A percentile compares a stretch with the other conserved stretches of the same genome.
Evolutionary conservation across 345 rosid species (phyloP).

Genomic region (Laguncularia racemosa): DNA sequence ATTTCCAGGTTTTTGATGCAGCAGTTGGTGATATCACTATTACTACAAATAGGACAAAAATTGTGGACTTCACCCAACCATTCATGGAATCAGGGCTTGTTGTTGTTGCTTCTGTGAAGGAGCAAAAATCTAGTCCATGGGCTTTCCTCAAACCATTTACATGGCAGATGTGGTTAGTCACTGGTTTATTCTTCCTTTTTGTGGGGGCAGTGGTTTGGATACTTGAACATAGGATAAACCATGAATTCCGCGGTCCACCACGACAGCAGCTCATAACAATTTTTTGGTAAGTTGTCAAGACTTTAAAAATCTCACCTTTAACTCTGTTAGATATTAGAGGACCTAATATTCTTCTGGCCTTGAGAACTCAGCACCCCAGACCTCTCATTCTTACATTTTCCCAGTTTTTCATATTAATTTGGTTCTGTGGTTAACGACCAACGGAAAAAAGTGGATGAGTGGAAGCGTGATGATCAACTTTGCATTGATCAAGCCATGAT

Average conservation of each 20-base stretch:
- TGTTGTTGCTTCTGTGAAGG: conserved; percentile 72
- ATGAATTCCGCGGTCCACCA: conserved; percentile 86
- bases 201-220: conserved; percentile 97
- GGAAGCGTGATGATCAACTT: too few species aligned
- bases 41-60: conserved; percentile 65
- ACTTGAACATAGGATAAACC: conserved; percentile 83
- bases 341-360: not conserved
- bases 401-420: too few species aligned
- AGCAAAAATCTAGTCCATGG: conserved; percentile 76
- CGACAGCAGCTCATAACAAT: conserved; percentile 70
- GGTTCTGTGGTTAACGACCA: too few species aligned
- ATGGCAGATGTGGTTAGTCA: conserved; percentile 78
- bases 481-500: too few species aligned
- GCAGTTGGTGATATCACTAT: conserved; percentile 79
- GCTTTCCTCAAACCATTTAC: conserved; percentile 93
- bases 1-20: conserved; percentile 61
- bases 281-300: conserved; percentile 54
- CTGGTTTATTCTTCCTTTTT: conserved; percentile 64
- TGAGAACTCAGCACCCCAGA: too few species aligned
- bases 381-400: too few species aligned
- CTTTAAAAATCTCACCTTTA: not conserved
- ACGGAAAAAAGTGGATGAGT: too few species aligned
- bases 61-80: conserved; percentile 91
- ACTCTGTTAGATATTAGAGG: not conserved
- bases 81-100: conserved; percentile 79